Conservation (phyloP, 2,329 filamentous ascomycete genomes). For the Calonectria henricotiae region DNA sequence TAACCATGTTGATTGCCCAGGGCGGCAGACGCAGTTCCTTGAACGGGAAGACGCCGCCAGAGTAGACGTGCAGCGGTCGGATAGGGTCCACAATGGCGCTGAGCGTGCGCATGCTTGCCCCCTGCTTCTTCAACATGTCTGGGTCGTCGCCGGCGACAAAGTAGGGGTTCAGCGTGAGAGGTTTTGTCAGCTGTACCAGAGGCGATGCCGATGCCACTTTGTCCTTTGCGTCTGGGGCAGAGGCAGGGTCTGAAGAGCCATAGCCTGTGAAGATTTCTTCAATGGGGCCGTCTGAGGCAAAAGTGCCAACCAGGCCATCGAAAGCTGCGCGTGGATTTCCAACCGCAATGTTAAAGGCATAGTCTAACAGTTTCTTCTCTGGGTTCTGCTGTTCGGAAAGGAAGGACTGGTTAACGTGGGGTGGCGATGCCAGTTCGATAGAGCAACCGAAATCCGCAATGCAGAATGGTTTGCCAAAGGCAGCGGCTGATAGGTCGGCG, state of each 20-base stretch:
- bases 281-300: not conserved
- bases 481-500: not conserved
- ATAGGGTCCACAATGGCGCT: not conserved
- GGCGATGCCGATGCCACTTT: too few relatives aligned
- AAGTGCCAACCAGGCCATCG: not conserved
- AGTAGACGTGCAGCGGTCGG: not conserved
- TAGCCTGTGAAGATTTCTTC: not conserved
- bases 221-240: too few relatives aligned
- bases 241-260: too few relatives aligned
- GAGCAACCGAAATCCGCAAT: not conserved
- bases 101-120: not conserved
- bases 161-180: not conserved
- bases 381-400: not conserved
- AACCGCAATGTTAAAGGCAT: not conserved
- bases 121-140: not conserved
- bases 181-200: too few relatives aligned
- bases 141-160: not conserved
- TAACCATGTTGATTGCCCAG: not conserved
- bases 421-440: not conserved
- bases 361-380: not conserved
- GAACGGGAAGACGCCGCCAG: not conserved
- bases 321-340: not conserved
- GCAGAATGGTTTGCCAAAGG: not conserved
- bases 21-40: not conserved
- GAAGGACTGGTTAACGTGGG: not conserved